Evolutionary conservation across 768 basidiomycete genomes (phyloP).

Genomic region (Fistulinella prunicolor): DNA sequence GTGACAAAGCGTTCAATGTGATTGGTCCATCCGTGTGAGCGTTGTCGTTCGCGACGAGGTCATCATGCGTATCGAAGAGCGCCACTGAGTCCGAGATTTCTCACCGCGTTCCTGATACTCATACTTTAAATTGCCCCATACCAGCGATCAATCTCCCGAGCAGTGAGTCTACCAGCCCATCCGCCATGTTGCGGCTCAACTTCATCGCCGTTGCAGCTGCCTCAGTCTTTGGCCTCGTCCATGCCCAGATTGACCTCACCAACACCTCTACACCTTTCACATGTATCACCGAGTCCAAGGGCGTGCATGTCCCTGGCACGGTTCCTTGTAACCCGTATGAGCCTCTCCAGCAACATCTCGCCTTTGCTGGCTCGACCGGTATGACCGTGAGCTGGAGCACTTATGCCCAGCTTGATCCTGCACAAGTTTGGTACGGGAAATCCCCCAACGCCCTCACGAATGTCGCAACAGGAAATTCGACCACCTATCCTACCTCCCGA

Average conservation of each 20-base stretch:
- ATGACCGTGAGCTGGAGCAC: conserved; percentile 31
- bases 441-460: conserved; percentile 17
- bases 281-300: conserved; percentile 27
- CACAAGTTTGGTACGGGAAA: conserved; percentile 26
- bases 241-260: conserved; percentile 19
- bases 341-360: conserved; percentile 26
- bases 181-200: conserved; percentile 9
- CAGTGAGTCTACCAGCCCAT: background rate
- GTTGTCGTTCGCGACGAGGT: background rate
- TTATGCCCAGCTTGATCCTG: conserved; percentile 15
- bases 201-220: conserved; percentile 1
- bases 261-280: conserved; percentile 13
- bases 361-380: conserved; percentile 23
- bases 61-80: background rate
- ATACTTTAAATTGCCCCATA: background rate
- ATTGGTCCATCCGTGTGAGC: background rate
- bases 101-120: conserved; percentile 5
- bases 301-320: conserved; percentile 27
- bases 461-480: conserved; percentile 19
- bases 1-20: background rate
- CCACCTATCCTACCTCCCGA: conserved; percentile 24
- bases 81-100: background rate
- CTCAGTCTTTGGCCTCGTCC: conserved; percentile 4
- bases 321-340: conserved; percentile 29
- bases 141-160: background rate